These are phyloP conservation scores for Nematocida sp. DNA, from an alignment of 371 early-diverging fungal species.

Conservation along the genomic window DNA sequence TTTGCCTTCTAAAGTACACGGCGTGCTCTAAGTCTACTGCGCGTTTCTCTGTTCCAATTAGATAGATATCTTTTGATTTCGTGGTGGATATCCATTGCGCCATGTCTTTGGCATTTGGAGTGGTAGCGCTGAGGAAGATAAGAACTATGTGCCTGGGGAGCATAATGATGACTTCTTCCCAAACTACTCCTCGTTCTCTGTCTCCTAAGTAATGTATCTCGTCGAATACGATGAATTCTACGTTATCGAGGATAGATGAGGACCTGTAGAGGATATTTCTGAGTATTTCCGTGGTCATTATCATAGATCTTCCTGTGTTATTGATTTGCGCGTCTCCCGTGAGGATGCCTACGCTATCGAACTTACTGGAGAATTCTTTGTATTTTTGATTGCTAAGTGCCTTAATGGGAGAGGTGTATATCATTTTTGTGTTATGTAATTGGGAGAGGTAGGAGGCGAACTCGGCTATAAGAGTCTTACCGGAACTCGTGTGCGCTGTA, in stretches of 20 bases:
- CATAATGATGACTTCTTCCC: constrained; percentile 99
- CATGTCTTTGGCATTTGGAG: constrained; percentile 95
- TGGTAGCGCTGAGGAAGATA: constrained; percentile 90
- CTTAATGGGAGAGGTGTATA: constrained; percentile 98
- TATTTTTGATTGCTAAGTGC: constrained; percentile 97
- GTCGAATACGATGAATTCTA: constrained; percentile 97
- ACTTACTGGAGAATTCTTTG: constrained; percentile 81
- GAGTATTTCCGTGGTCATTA: constrained; percentile 99
- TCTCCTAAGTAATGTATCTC: constrained; percentile 98
- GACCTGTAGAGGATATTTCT: constrained; percentile 92
- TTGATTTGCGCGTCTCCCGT: constrained; percentile 97
- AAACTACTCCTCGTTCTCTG: constrained; percentile 89
- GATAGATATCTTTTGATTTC: constrained; percentile 86
- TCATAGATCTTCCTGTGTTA: constrained; percentile 83
- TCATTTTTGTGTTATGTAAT: constrained; percentile 69
- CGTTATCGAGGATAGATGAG: constrained; percentile 86
- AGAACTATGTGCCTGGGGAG: constrained; percentile 71
- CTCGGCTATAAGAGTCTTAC: constrained; percentile 98
- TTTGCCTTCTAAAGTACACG: constrained; percentile 69
- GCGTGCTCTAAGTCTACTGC: constrained; percentile 91
- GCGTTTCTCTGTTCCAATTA: constrained; percentile 86
- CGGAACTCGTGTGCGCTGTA: constrained; percentile 97
- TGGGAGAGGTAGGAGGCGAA: constrained; percentile 82
- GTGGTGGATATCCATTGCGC: constrained; percentile 98
- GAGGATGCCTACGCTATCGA: constrained; percentile 83